Evolutionary conservation across 2,329 filamentous ascomycete species (phyloP), one percentile per base, ranked within the genome.

Genomic region (Phyllachora maydis): DNA sequence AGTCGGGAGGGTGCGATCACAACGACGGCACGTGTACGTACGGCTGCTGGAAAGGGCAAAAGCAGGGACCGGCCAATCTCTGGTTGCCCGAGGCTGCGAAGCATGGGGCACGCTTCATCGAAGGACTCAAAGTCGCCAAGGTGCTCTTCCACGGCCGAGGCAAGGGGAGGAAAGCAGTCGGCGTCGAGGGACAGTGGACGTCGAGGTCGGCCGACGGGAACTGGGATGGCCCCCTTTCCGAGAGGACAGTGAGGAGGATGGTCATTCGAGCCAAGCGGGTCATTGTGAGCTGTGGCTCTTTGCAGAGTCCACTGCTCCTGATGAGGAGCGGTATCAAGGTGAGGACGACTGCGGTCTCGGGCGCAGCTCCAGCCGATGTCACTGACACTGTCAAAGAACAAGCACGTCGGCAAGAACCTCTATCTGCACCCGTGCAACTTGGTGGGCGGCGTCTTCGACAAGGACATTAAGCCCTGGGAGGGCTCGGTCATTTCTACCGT

Each of bases 21-120:
- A 65, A 68, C 35, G 85, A 78, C 37, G 70, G 70, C 7, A 51
- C 52, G 24, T 68, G 64, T 37, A 47, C 53, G 12, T 32, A 62
- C 12, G 63, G 63, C 4, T 68, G 63, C 32, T 62, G 63, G n/a
- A 61, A 65, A 1, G 65, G 61, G 23, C 64, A 68, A 30, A 90
- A 91, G 49, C 68, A 76, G 42, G 77, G 79, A 0, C 75, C 81
- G 0, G 59, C 64, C 0, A 65, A 74, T 13, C 66, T 65, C 3
- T 90, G 66, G 53, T 52, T 90, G 7, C 75, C 74, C 0, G 78
- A 81, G 37, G 79, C 81, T 3, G 72, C 68, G 1, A 57, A 58
- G 24, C 66, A 73, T 1, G 79, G 79, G 1, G 75, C 79, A 1
- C 54, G 59, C 32, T 88, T 88, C 39, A 61, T 85, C 28, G 78